Evolutionary conservation across 371 early-diverging fungal species (phyloP), one percentile per base, ranked within the genome.

Genomic region (Rhizomucor pusillus): DNA sequence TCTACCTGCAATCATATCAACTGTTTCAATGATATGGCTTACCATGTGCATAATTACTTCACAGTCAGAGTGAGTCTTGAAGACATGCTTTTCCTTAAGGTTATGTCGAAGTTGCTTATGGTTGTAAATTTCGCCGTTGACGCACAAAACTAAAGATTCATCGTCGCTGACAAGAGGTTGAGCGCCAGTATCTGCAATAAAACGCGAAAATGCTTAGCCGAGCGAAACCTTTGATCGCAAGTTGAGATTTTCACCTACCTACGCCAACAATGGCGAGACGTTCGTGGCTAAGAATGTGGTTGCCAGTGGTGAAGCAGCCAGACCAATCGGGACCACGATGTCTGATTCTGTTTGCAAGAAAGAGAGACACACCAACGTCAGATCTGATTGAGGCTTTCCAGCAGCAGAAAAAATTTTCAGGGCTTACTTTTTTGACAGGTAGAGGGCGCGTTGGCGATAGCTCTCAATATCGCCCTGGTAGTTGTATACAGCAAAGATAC

Each of bases 41-140:
- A 95, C 95, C 82, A 94, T 67, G 66, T 92, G 90, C 68, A 97
- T 74, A 51, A 97, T 94, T 52, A 95, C 87, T 73, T 97, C 96
- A 80, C 98, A 97, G 72, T 97, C 98, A 52, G 95, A 95, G 62
- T 91, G 88, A 49, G 98, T 95, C 80, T 91, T 87, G 84, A 95
- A 96, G 47, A 72, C 77, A 58, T 73, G 79, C 44, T 65, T 59
- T 63, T 68, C 61, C 78, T 90, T 90, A 59, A 96, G 77, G 59
- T 71, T 58, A 62, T 84, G 82, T 56, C 89, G 82, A 25, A 97
- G 85, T 22, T 83, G 76, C 65, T 89, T 86, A 77, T 97, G 95
- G 89, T 97, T 97, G 81, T 97, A 97, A 71, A 97, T 97, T 73
- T 97, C 98, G 53, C 96, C 98, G 77, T 97, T 97, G 63, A 95